Conservation (phyloP, 805 yeast species). For the Saccharomyces mikatae region DNA sequence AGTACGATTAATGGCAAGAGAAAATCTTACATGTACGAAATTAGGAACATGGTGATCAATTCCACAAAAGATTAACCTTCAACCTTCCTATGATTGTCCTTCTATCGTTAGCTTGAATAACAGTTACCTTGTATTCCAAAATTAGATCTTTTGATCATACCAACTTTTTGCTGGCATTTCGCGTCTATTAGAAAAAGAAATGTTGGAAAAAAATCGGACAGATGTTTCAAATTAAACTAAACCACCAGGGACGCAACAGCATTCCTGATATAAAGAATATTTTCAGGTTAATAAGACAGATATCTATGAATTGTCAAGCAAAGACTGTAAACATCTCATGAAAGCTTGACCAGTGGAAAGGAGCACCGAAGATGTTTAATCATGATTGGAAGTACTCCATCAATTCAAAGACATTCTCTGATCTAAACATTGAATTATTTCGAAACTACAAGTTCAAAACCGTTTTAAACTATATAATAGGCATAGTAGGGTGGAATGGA, state of each 20-base stretch:
- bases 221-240: not conserved
- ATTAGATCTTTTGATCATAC: no score
- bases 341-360: not conserved
- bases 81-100: not conserved
- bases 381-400: conserved; percentile 22
- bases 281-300: not conserved
- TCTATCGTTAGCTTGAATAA: not conserved
- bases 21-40: conserved; percentile 27
- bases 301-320: not conserved
- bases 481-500: conserved; percentile 31
- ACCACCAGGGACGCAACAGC: not conserved
- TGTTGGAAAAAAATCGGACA: not conserved
- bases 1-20: conserved; percentile 12
- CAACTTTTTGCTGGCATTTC: not conserved
- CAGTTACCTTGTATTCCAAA: not conserved
- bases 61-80: conserved; percentile 20
- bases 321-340: not conserved
- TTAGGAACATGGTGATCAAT: conserved; percentile 29
- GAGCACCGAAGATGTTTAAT: conserved; percentile 12
- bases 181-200: not conserved
- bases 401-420: conserved; percentile 23
- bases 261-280: not conserved
- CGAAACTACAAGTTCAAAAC: conserved; percentile 18
- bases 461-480: conserved; percentile 13
- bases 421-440: conserved; percentile 19